Conservation (phyloP, 805 yeast genomes). For the Candida yuanshanica region DNA sequence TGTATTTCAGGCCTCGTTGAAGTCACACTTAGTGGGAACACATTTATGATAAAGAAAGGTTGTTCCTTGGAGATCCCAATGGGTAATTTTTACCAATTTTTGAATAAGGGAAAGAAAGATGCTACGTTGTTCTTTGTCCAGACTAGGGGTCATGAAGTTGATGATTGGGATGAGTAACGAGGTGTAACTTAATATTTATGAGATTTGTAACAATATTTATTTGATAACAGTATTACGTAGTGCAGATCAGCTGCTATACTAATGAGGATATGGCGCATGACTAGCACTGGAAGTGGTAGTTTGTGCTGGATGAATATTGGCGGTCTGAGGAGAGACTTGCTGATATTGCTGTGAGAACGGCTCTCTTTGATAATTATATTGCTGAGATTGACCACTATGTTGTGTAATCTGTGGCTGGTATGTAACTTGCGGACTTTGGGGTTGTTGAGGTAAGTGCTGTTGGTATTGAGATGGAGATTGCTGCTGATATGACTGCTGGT, state of each 20-base stretch:
- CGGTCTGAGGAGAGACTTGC: too few species aligned
- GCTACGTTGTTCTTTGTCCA: conserved; percentile 76
- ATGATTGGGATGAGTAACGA: conserved; percentile 17
- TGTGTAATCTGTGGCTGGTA: conserved; percentile 12
- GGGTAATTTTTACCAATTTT: conserved; percentile 65
- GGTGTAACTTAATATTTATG: conserved; percentile 3
- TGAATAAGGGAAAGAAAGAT: conserved; percentile 50
- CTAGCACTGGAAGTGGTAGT: too few species aligned
- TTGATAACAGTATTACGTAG: neutral
- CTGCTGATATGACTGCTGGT: conserved; percentile 9
- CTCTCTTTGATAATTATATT: neutral
- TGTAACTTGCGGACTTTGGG: neutral
- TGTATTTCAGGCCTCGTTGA: conserved; percentile 68
- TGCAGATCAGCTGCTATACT: neutral
- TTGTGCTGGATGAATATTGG: too few species aligned
- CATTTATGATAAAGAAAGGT: conserved; percentile 61
- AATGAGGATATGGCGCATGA: neutral
- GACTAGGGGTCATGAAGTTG: conserved; percentile 30
- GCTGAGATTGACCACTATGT: neutral
- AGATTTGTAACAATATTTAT: too few species aligned
- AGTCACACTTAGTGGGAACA: conserved; percentile 53
- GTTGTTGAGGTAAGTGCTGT: conserved; percentile 35
- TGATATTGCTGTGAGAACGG: neutral
- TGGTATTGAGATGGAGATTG: conserved; percentile 26
- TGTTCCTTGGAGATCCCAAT: conserved; percentile 80